Percentiles rank a stretch among this genome's conserved stretches.
phyloP scores from a whole-genome alignment of 1,284 basidiomycete species.

The Moesziomyces antarcticus region DNA sequence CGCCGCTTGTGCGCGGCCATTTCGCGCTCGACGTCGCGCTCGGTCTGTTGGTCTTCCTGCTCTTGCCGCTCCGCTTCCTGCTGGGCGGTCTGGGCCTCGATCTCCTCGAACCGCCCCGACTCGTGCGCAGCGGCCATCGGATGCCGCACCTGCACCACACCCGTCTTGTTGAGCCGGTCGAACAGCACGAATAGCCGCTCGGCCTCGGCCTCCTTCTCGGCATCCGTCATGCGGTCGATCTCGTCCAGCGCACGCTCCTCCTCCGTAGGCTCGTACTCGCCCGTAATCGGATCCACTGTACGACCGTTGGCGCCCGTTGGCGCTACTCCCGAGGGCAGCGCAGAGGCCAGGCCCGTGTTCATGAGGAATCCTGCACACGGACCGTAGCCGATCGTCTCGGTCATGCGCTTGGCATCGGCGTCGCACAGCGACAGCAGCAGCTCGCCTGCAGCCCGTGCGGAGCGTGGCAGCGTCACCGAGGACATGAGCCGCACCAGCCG shows the following conservation, averaged over 20 bases:
- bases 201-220: conserved; percentile 59
- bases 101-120: conserved; percentile 46
- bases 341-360: conserved; percentile 37
- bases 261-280: conserved; percentile 44
- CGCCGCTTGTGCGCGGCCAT: conserved; percentile 35
- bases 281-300: conserved; percentile 58
- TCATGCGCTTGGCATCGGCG: conserved; percentile 44
- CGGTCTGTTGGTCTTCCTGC: conserved; percentile 42
- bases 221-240: conserved; percentile 47
- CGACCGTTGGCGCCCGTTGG: conserved; percentile 14
- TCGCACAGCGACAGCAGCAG: conserved; percentile 50
- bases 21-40: conserved; percentile 35
- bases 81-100: conserved; percentile 17
- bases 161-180: conserved; percentile 55
- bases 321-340: conserved; percentile 29
- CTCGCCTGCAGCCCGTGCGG: conserved; percentile 54
- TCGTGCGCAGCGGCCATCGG: conserved; percentile 43
- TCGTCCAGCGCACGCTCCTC: conserved; percentile 43
- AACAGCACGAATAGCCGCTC: conserved; percentile 60
- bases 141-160: conserved; percentile 52
- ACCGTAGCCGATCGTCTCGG: conserved; percentile 55
- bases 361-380: conserved; percentile 61
- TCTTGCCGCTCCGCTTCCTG: conserved; percentile 24
- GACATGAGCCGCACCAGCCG: conserved; percentile 54
- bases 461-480: conserved; percentile 39